These are phyloP conservation scores for Bonia amplexicaulis DNA, from an alignment of 176 grass and related monocot genomes.

Conservation along the genomic window DNA sequence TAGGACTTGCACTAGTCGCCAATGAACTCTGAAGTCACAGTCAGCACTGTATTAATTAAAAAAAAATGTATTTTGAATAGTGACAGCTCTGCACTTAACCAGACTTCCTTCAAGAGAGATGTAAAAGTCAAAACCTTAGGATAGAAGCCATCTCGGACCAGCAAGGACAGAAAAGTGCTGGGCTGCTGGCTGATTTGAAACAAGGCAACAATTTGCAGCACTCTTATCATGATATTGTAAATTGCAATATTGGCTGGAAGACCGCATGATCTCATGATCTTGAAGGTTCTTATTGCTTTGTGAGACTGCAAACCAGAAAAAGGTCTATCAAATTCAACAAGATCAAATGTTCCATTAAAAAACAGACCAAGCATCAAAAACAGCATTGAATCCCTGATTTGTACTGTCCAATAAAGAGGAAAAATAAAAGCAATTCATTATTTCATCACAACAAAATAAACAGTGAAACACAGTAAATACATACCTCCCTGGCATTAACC, in stretches of 20 bases:
- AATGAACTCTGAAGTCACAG: too few species aligned
- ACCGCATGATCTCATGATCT: slow-evolving; percentile 53
- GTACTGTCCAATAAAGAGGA: not conserved
- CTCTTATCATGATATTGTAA: slow-evolving; percentile 81
- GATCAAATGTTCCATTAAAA: not conserved
- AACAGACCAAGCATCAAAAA: too few species aligned
- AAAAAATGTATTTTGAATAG: not conserved
- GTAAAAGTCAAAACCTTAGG: slow-evolving; percentile 57
- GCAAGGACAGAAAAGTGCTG: slow-evolving; percentile 57
- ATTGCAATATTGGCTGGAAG: slow-evolving; percentile 50
- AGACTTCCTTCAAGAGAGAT: slow-evolving; percentile 48
- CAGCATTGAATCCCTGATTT: too few species aligned
- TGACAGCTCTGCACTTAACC: not conserved
- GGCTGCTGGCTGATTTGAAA: slow-evolving; percentile 46
- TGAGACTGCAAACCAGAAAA: slow-evolving; percentile 45
- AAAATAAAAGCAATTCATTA: not conserved
- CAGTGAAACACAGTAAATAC: not conserved
- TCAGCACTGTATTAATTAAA: not conserved
- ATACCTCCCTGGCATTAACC: slow-evolving; percentile 59
- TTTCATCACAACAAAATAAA: not conserved
- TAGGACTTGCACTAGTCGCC: too few species aligned
- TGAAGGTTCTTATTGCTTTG: slow-evolving; percentile 62
- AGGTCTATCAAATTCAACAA: not conserved
- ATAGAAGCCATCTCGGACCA: slow-evolving; percentile 68
- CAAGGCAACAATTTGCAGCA: slow-evolving; percentile 58